Evolutionary conservation across 306 rosid species (phyloP).

Genomic region (Quercus variabilis): DNA sequence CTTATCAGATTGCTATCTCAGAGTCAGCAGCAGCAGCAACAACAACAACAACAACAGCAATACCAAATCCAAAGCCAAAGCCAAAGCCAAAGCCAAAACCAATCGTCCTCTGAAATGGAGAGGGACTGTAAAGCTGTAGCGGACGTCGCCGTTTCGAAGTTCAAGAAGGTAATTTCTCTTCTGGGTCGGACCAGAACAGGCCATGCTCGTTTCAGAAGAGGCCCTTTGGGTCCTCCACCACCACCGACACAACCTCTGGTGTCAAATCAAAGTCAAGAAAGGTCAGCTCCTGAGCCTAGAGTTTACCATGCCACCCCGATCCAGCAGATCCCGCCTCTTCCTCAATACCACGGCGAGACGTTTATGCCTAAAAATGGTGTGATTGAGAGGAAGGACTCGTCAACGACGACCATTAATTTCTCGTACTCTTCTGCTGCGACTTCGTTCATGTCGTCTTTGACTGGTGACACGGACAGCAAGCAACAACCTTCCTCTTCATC

Average conservation of each 20-base stretch:
- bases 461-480: conserved; percentile 57
- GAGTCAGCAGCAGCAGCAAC: conserved; percentile 20
- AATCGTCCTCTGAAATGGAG: conserved; percentile 35
- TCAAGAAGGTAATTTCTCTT: conserved; percentile 73
- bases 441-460: conserved; percentile 67
- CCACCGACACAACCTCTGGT: too few relatives aligned
- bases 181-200: conserved; percentile 80
- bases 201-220: conserved; percentile 84
- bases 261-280: conserved; percentile 6
- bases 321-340: conserved; percentile 71
- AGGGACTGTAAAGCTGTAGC: conserved; percentile 68
- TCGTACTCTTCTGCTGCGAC: conserved; percentile 49
- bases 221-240: conserved; percentile 35
- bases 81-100: conserved; percentile 3
- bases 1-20: conserved; percentile 38
- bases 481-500: conserved; percentile 49
- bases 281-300: conserved; percentile 8
- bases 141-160: conserved; percentile 76
- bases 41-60: neutral
- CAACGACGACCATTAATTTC: conserved; percentile 54
- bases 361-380: conserved; percentile 13
- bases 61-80: neutral
- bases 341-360: neutral
- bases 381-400: conserved; percentile 42
- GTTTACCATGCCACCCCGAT: conserved; percentile 59